Evolutionary conservation across 192 early-diverging fungal genomes (phyloP).

Genomic region (Umbelopsis vinacea): DNA sequence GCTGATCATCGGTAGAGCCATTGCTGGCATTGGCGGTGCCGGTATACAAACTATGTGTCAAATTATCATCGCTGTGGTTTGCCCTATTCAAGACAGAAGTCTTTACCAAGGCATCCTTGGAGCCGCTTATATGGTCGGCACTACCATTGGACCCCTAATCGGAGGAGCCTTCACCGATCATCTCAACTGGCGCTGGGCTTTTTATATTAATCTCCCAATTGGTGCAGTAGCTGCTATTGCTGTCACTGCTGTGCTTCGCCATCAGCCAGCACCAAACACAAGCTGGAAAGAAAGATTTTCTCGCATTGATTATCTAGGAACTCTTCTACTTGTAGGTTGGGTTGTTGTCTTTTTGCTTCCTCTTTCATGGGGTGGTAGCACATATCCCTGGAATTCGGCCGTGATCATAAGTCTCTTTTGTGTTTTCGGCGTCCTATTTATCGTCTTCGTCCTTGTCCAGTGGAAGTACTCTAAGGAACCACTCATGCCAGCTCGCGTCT

Average conservation of each 20-base stretch:
- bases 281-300: slow-evolving; percentile 49
- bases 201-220: slow-evolving; percentile 64
- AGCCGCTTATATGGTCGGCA: slow-evolving; percentile 50
- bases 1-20: slow-evolving; percentile 49
- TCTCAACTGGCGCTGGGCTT: slow-evolving; percentile 55
- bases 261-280: slow-evolving; percentile 50
- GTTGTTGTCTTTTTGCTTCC: slow-evolving; percentile 65
- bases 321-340: slow-evolving; percentile 49
- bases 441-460: slow-evolving; percentile 41
- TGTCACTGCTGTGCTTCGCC: slow-evolving; percentile 54
- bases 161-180: slow-evolving; percentile 66
- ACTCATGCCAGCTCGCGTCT: no score
- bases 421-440: slow-evolving; percentile 49
- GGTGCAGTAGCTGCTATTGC: slow-evolving; percentile 46
- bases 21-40: slow-evolving; percentile 53
- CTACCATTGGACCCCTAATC: slow-evolving; percentile 57
- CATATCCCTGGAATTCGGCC: slow-evolving; percentile 66
- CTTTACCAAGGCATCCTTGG: slow-evolving; percentile 63
- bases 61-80: slow-evolving; percentile 70
- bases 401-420: slow-evolving; percentile 59
- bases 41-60: neutral
- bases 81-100: slow-evolving; percentile 57
- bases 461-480: no score
- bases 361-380: slow-evolving; percentile 71
- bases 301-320: slow-evolving; percentile 62